Base-by-base conservation (phyloP, 2,329 filamentous ascomycete genomes). In the Ilyonectria robusta region DNA sequence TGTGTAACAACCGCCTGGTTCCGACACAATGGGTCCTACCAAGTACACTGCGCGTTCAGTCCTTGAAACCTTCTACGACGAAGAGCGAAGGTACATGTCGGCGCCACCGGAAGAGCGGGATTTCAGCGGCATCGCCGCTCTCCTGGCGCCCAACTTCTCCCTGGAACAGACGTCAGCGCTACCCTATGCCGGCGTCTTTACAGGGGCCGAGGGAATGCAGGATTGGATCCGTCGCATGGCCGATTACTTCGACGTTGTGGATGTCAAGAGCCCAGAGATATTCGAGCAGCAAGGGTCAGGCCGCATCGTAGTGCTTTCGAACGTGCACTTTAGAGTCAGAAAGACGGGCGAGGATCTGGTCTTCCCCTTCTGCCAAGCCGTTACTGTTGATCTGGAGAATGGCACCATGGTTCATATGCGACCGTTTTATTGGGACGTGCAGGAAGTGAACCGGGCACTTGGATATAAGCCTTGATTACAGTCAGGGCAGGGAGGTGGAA, bases 401-500 rank as follows among this genome's bases (percentile, higher is more conserved):
- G 79, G 78, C 1, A 67, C 74, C 11, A 77, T 81, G 26, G 69
- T 69, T 13, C 71, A 75, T 26, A 76, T 81, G 0, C 74, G 71
- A 59, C 74, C 79, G 1, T 81, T 80, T 62, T 81, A 81, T 50
- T 81, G 80, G 79, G 77, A 81, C 64, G 78, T 81, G 2, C 62
- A 75, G 6, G 65, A 66, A 17, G 2, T 74, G 17, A 77, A 74
- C 54, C 65, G 65, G 31, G 71, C 72, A 6, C 57, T 76, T 35
- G 71, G 66, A 3, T 60, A 74, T 26, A 70, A 48, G 6, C 67
- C 69, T 2, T 67, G 62, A 57, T n/a, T 19, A 10, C 19, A 10
- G 8, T 13, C 4, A 29, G 2, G 35, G 21, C 21, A 21, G 21
- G 21, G 21, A 21, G 21, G 21, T 21, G 21, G 21, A 21, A 21